These are phyloP conservation scores for Termitomyces sp. DNA, from an alignment of 768 basidiomycete genomes.

Conservation along the genomic window DNA sequence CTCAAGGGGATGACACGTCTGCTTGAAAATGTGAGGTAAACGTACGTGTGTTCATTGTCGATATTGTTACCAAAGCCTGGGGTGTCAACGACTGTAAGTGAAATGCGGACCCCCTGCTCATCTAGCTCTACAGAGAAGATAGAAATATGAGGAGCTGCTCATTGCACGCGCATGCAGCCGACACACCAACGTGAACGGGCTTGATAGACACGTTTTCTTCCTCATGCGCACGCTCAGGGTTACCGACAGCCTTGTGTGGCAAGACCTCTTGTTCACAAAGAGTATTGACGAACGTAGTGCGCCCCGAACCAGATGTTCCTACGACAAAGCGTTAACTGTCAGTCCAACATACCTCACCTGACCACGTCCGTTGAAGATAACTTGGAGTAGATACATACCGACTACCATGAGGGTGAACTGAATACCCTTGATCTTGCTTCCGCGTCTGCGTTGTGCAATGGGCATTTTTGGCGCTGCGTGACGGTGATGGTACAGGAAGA, in stretches of 20 bases:
- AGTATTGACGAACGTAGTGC: slow-evolving; percentile 92
- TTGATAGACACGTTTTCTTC: slow-evolving; percentile 79
- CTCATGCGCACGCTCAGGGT: slow-evolving; percentile 69
- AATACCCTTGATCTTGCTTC: slow-evolving; percentile 86
- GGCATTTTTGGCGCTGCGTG: slow-evolving; percentile 33
- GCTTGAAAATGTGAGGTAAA: slow-evolving; percentile 14
- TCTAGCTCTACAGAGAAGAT: slow-evolving; percentile 64
- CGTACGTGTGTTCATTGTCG: slow-evolving; percentile 84
- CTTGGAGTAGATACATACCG: slow-evolving; percentile 46
- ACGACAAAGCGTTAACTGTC: slow-evolving; percentile 2
- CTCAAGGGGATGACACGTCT: slow-evolving; percentile 1
- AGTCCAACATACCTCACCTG: neutral
- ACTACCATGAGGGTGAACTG: slow-evolving; percentile 90
- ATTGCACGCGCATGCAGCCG: slow-evolving; percentile 8
- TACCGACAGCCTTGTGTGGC: slow-evolving; percentile 59
- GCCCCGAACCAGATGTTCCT: slow-evolving; percentile 87
- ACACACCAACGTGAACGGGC: slow-evolving; percentile 71
- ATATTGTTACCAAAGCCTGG: slow-evolving; percentile 91
- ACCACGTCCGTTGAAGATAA: neutral
- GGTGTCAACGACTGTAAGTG: slow-evolving; percentile 88
- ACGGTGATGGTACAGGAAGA: slow-evolving; percentile 7
- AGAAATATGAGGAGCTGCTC: neutral
- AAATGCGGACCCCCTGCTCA: slow-evolving; percentile 88
- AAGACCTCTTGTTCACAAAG: slow-evolving; percentile 81
- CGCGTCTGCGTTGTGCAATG: slow-evolving; percentile 47